Conservation (phyloP, 2,329 filamentous ascomycete species). For the Microascus cirrosus region DNA sequence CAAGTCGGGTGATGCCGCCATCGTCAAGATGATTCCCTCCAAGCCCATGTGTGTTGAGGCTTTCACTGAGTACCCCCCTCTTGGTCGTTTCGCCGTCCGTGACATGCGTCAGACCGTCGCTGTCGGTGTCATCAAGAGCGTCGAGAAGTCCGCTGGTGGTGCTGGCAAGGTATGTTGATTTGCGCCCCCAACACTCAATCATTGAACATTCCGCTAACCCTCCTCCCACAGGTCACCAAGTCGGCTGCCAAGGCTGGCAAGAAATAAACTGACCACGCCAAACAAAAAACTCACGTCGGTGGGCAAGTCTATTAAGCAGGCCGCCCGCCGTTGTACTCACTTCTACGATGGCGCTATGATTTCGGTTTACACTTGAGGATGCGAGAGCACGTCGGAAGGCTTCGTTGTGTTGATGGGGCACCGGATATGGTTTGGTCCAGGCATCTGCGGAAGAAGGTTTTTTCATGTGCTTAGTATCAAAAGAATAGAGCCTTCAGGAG, state of each 20-base stretch:
- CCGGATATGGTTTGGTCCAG: slow-evolving; percentile 17
- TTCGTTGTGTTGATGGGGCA: slow-evolving; percentile 2
- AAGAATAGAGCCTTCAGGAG: slow-evolving; percentile 31
- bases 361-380: slow-evolving; percentile 24
- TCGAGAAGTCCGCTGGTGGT: slow-evolving; percentile 50
- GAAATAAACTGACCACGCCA: slow-evolving; percentile 45
- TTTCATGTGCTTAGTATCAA: slow-evolving; percentile 30
- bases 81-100: slow-evolving; percentile 99
- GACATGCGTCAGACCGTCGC: slow-evolving; percentile 90
- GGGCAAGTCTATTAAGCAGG: slow-evolving; percentile 1
- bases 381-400: slow-evolving; percentile 12
- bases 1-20: slow-evolving; percentile 99
- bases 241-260: slow-evolving; percentile 63
- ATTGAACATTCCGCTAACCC: not conserved
- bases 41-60: slow-evolving; percentile 99
- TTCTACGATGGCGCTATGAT: slow-evolving; percentile 32
- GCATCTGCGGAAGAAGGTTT: slow-evolving; percentile 27
- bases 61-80: slow-evolving; percentile 98
- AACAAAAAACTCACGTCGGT: not conserved
- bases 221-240: slow-evolving; percentile 39
- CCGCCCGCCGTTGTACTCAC: slow-evolving; percentile 19
- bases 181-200: slow-evolving; percentile 15
- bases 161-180: slow-evolving; percentile 42
- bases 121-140: slow-evolving; percentile 89
- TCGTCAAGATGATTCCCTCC: slow-evolving; percentile 99